Evolutionary conservation across 179 eudicot species (phyloP).

Genomic region (Silene noctiflora): DNA sequence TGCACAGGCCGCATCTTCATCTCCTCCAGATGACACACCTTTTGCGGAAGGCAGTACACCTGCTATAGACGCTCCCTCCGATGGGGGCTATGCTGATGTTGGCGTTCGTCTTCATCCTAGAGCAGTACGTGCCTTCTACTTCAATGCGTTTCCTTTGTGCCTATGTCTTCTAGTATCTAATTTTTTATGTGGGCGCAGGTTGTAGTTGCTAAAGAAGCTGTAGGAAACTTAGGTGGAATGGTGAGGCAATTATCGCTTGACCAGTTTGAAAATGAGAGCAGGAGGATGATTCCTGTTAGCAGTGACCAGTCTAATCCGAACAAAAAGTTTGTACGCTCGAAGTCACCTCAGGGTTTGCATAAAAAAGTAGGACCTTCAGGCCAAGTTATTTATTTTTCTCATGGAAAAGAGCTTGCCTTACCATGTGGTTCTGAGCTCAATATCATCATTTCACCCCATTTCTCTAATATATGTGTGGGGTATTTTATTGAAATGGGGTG

Average conservation of each 20-base stretch:
- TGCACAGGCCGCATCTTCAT: constrained; percentile 68
- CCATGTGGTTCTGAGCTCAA: background rate
- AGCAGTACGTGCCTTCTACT: constrained; percentile 60
- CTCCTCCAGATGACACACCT: constrained; percentile 56
- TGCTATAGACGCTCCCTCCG: constrained; percentile 54
- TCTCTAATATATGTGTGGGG: too few relatives aligned
- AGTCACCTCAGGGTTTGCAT: constrained; percentile 93
- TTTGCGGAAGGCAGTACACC: constrained; percentile 56
- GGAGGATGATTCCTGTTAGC: constrained; percentile 74
- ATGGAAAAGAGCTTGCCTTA: background rate
- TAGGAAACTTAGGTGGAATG: constrained; percentile 91
- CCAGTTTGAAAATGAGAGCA: constrained; percentile 98
- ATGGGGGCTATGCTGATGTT: constrained; percentile 58
- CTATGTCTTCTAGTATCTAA: constrained; percentile 9
- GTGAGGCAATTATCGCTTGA: constrained; percentile 91
- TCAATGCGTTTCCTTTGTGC: background rate
- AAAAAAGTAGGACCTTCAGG: constrained; percentile 55
- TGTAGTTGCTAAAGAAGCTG: constrained; percentile 90
- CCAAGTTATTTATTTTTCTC: background rate
- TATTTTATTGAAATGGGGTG: too few relatives aligned
- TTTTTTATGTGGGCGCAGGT: constrained; percentile 48
- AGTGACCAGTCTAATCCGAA: constrained; percentile 56
- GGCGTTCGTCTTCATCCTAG: constrained; percentile 95
- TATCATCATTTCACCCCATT: too few relatives aligned
- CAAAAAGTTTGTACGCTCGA: constrained; percentile 64